Conservation (phyloP, 495 filamentous ascomycete species). For the Cryomyces minteri region DNA sequence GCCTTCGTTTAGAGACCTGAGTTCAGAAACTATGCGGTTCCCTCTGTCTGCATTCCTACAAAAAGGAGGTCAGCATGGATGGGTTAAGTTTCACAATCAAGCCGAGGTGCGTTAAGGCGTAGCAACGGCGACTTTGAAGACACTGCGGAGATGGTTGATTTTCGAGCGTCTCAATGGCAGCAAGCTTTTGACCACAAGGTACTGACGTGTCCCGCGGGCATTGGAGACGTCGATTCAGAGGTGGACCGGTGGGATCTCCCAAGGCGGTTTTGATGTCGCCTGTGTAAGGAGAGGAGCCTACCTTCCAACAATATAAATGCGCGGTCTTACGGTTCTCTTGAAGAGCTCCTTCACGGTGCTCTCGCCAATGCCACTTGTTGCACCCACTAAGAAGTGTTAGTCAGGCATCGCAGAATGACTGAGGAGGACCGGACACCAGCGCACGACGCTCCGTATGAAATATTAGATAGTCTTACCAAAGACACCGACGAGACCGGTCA, state of each 20-base stretch:
- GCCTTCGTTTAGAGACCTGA: slow-evolving; percentile 21
- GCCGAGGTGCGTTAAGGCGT: not conserved
- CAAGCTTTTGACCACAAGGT: too few species aligned
- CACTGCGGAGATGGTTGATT: too few species aligned
- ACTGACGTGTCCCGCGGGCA: too few species aligned
- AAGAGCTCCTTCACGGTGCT: slow-evolving; percentile 24
- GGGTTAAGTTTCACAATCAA: not conserved
- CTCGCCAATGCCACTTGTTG: slow-evolving; percentile 25
- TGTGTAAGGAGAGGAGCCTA: not conserved
- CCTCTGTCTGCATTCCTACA: slow-evolving; percentile 8
- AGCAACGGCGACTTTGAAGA: not conserved
- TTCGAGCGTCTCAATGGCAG: too few species aligned
- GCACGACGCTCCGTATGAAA: too few species aligned
- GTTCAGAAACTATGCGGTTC: slow-evolving; percentile 14
- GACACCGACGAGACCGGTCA: too few species aligned
- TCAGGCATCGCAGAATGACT: too few species aligned
- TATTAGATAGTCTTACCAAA: too few species aligned
- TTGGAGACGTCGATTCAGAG: too few species aligned
- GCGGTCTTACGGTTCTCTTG: slow-evolving; percentile 15
- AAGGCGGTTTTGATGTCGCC: too few species aligned
- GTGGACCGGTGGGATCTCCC: too few species aligned
- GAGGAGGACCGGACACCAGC: too few species aligned
- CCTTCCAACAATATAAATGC: slow-evolving; percentile 24
- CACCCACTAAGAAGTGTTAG: slow-evolving; percentile 16
- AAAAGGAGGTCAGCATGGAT: not conserved